Evolutionary conservation across 2,329 filamentous ascomycete species (phyloP).

Genomic region (Clarireedia homoeocarpa): DNA sequence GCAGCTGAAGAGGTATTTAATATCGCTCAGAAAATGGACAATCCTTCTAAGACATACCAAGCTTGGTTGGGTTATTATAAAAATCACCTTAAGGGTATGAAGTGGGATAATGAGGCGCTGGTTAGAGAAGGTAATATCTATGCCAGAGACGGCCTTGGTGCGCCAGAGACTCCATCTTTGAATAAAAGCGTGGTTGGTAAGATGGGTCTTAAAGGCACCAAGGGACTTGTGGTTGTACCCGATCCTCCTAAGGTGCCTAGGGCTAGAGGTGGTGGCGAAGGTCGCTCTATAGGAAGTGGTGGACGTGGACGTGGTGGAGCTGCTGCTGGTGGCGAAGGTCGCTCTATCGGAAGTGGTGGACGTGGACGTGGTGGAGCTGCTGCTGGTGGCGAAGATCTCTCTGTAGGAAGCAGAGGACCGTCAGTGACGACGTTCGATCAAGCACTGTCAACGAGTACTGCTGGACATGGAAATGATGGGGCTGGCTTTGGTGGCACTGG

Average conservation of each 20-base stretch:
- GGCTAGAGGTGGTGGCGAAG: conserved; percentile 13
- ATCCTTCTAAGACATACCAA: conserved; percentile 44
- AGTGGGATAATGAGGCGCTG: conserved; percentile 31
- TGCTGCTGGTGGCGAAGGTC: too few species aligned
- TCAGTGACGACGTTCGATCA: too few species aligned
- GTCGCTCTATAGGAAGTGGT: conserved; percentile 1
- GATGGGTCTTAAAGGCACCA: conserved; percentile 48
- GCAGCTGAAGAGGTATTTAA: conserved; percentile 31
- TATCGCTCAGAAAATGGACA: conserved; percentile 38
- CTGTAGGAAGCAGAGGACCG: too few species aligned
- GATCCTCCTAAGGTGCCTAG: conserved; percentile 30
- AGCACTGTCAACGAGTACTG: too few species aligned
- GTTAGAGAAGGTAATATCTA: conserved; percentile 45
- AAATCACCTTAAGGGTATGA: conserved; percentile 37
- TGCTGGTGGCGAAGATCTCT: too few species aligned
- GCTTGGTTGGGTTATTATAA: conserved; percentile 51
- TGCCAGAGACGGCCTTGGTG: conserved; percentile 40
- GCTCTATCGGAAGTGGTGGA: too few species aligned
- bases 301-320: background rate
- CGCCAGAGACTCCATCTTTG: conserved; percentile 40
- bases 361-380: background rate
- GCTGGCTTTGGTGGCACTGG: too few species aligned
- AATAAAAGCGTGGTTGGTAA: conserved; percentile 42
- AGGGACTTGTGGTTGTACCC: conserved; percentile 40
- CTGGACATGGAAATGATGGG: too few species aligned